phyloP scores from a whole-genome alignment of 129 eudicot genomes.

The Chrysanthemum seticuspe region DNA sequence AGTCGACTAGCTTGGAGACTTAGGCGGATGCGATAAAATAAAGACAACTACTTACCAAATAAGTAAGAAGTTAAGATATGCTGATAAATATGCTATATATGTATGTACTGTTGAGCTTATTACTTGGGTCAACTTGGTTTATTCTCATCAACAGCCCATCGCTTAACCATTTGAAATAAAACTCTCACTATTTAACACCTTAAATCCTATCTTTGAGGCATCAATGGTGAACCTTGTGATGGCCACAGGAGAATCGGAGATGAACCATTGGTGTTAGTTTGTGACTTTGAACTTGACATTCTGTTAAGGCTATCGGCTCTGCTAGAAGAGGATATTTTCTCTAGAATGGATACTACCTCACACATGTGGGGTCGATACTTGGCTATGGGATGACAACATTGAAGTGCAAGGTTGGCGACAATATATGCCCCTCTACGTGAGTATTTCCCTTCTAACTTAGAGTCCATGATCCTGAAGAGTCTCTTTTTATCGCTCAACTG shows the following conservation, averaged over 20 bases:
- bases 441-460: slow-evolving; percentile 43
- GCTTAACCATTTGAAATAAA: background rate
- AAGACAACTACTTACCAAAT: background rate
- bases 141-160: slow-evolving; percentile 12
- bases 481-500: slow-evolving; percentile 35
- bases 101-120: background rate
- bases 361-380: slow-evolving; percentile 48
- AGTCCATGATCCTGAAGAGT: slow-evolving; percentile 48
- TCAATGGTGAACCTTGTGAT: slow-evolving; percentile 22
- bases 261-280: background rate
- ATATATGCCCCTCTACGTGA: slow-evolving; percentile 41
- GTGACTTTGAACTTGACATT: slow-evolving; percentile 12
- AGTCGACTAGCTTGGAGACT: background rate
- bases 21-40: too few relatives aligned
- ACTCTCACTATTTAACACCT: background rate
- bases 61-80: background rate
- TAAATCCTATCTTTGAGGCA: slow-evolving; percentile 7
- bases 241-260: slow-evolving; percentile 12
- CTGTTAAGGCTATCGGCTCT: slow-evolving; percentile 1
- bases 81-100: background rate
- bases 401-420: slow-evolving; percentile 42
- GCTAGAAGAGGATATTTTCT: slow-evolving; percentile 28
- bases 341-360: slow-evolving; percentile 36
- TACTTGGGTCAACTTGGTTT: background rate
- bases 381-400: slow-evolving; percentile 36